Evolutionary conservation across 2,329 filamentous ascomycete species (phyloP).

Genomic region (Clarireedia hainanense): DNA sequence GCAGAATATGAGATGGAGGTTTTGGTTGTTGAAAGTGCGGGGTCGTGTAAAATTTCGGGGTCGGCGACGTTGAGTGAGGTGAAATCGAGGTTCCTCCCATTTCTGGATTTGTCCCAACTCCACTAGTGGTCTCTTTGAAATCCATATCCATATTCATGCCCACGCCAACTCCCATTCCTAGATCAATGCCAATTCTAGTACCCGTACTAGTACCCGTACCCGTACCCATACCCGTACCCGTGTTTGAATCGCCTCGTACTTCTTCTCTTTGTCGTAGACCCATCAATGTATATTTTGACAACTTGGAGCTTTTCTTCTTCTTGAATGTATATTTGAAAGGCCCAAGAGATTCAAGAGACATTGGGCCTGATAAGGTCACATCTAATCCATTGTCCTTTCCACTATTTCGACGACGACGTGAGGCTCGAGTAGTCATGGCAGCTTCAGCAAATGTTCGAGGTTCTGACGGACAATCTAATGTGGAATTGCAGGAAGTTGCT

Average conservation of each 20-base stretch:
- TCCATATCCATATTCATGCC: background rate
- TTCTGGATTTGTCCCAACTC: constrained; percentile 1
- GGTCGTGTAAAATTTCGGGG: background rate
- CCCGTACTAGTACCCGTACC: background rate
- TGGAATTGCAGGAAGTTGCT: background rate
- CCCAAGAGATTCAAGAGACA: constrained; percentile 11
- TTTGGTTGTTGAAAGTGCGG: background rate
- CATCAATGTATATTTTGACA: background rate
- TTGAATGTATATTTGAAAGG: constrained; percentile 13
- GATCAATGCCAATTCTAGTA: background rate
- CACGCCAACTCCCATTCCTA: background rate
- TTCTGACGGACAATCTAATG: background rate
- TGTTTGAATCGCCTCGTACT: background rate
- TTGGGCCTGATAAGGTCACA: constrained; percentile 5
- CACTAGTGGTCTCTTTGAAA: constrained; percentile 1
- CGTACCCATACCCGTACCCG: background rate
- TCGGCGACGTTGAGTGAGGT: background rate
- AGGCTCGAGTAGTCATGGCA: constrained; percentile 9
- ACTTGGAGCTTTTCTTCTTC: constrained; percentile 10
- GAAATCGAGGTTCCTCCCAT: constrained; percentile 5
- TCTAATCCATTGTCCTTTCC: constrained; percentile 1
- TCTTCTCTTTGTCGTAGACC: background rate
- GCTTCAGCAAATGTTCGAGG: constrained; percentile 10
- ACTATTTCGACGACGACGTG: constrained; percentile 4
- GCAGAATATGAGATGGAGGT: background rate